Evolutionary conservation across 495 filamentous ascomycete species (phyloP).

Genomic region (Hypomontagnella submonticulosa): DNA sequence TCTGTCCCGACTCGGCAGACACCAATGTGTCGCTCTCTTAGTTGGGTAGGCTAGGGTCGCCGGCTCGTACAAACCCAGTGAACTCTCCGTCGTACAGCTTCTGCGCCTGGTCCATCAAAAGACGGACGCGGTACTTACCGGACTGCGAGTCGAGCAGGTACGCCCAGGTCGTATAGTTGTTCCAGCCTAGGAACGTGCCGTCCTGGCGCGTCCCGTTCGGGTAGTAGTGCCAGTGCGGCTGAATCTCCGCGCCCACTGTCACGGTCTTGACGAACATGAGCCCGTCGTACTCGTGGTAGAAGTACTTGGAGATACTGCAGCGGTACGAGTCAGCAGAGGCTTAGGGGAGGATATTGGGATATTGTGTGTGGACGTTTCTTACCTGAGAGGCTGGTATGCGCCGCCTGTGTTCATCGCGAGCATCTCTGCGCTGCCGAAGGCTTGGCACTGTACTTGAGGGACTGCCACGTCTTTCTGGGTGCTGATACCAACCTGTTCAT

Average conservation of each 20-base stretch:
- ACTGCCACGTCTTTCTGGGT: constrained; percentile 9
- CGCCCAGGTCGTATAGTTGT: constrained; percentile 41
- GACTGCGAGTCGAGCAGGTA: constrained; percentile 25
- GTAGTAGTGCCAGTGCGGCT: constrained; percentile 43
- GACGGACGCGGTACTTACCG: constrained; percentile 25
- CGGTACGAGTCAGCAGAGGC: no score
- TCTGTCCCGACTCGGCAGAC: not conserved
- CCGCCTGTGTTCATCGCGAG: constrained; percentile 28
- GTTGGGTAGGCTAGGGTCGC: constrained; percentile 26
- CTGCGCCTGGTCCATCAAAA: constrained; percentile 22
- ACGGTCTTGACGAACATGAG: constrained; percentile 31
- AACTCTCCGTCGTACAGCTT: constrained; percentile 27
- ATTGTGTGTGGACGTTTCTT: no score
- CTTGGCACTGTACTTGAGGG: constrained; percentile 36
- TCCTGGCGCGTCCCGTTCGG: constrained; percentile 37
- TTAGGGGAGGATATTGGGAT: no score
- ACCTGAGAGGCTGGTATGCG: constrained; percentile 32
- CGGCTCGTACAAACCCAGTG: constrained; percentile 34
- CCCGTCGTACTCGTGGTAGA: constrained; percentile 41
- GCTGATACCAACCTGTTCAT: constrained; percentile 20
- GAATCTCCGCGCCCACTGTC: constrained; percentile 30
- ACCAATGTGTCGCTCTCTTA: not conserved
- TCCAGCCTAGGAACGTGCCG: constrained; percentile 34
- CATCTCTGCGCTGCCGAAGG: constrained; percentile 39
- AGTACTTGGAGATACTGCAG: constrained; percentile 30